Conservation (phyloP, 495 filamentous ascomycete species). For the Thozetella sp. region DNA sequence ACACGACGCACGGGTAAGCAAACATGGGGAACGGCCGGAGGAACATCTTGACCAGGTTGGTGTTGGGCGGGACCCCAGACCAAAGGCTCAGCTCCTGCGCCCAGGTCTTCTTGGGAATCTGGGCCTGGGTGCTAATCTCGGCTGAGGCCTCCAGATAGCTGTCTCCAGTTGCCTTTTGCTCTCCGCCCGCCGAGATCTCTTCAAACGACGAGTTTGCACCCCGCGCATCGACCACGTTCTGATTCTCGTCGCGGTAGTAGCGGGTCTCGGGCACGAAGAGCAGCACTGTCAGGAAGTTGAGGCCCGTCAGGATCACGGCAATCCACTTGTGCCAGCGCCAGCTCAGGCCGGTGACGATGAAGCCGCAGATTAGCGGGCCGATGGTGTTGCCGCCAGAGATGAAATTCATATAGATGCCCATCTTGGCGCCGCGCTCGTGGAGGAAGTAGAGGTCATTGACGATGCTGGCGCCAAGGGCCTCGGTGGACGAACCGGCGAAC, state of each 20-base stretch:
- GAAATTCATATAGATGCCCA: constrained; percentile 41
- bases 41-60: constrained; percentile 25
- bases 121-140: neutral
- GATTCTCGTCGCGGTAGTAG: constrained; percentile 27
- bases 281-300: constrained; percentile 33
- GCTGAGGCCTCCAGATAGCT: neutral
- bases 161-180: neutral
- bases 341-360: constrained; percentile 32
- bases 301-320: constrained; percentile 25
- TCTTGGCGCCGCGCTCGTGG: constrained; percentile 39
- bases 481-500: constrained; percentile 34
- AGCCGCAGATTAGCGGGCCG: constrained; percentile 40
- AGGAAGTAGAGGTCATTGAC: constrained; percentile 44
- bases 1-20: constrained; percentile 40
- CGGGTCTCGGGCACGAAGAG: constrained; percentile 41
- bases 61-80: constrained; percentile 21
- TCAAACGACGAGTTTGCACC: neutral
- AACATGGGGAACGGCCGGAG: constrained; percentile 39
- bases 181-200: neutral
- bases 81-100: constrained; percentile 24
- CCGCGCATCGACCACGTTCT: constrained; percentile 2
- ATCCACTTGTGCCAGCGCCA: constrained; percentile 43
- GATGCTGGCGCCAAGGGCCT: constrained; percentile 36
- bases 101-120: constrained; percentile 22
- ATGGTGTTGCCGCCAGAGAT: constrained; percentile 37